Evolutionary conservation across 495 filamentous ascomycete genomes (phyloP), one percentile per base, ranked within the genome.

Genomic region (Hyaloscypha finlandica): DNA sequence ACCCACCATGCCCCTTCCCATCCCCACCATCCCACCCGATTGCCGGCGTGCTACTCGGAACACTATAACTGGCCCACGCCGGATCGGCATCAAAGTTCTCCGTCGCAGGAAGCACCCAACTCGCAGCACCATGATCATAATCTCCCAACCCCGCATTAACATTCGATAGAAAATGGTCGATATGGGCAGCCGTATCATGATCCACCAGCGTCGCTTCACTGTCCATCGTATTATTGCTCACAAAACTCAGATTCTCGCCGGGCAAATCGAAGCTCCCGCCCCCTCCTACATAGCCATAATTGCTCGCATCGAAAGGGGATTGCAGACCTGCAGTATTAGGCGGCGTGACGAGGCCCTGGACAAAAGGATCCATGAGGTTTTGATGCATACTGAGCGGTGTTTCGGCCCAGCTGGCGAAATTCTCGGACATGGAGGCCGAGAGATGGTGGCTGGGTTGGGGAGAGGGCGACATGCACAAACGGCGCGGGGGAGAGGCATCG

Each of bases 351-450:
- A 79, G 76, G 1, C 75, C 78, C 64, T 75, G 75, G 8, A 72
- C 67, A 59, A 77, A 77, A 3, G 70, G 71, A 61, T 80, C 70
- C 19, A 80, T 45, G 52, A 77, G 60, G 59, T 74, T 59, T 37
- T 73, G 35, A 33, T 71, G 33, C 35, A 76, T 63, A 67, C 70
- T 37, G 19, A 69, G 58, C 3, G 65, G 63, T 0, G 64, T 39
- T 16, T 71, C 68, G 8, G 55, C 42, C 6, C 76, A 76, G 2
- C 77, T 65, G 55, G 77, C 75, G 53, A 81, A 77, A 58, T 79
- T 80, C 65, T 83, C 81, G 61, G 74, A 77, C 78, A 82, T 82
- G 35, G 68, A 72, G 0, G 80, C 78, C 48, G 68, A 73, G 30
- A 81, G 61, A 20, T 81, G 79, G 14, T 81, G 79, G 51, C 76